Conservation (phyloP, 2,329 filamentous ascomycete species). For the Nemania serpens region DNA sequence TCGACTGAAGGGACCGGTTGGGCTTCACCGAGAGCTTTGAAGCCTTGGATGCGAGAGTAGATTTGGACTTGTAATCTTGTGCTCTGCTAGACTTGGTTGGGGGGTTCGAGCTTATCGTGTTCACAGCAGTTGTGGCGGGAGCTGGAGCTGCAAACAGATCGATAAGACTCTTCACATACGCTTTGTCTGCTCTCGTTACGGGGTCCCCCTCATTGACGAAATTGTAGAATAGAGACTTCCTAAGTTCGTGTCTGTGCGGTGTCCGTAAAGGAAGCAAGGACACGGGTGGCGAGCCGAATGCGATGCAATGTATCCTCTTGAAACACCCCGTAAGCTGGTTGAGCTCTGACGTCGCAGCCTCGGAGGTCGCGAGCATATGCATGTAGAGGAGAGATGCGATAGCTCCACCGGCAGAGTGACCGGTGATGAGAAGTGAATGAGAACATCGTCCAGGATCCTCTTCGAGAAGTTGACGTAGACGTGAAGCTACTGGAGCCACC, state of each 20-base stretch:
- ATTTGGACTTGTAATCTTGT: conserved; percentile 39
- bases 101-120: conserved; percentile 12
- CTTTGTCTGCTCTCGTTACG: conserved; percentile 75
- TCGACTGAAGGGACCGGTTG: conserved; percentile 23
- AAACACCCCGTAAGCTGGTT: conserved; percentile 71
- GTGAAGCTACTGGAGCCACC: conserved; percentile 72
- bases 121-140: conserved; percentile 49
- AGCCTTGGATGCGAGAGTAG: conserved; percentile 31
- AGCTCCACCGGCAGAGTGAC: conserved; percentile 84
- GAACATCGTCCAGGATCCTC: conserved; percentile 70
- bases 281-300: conserved; percentile 82
- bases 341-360: conserved; percentile 66
- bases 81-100: conserved; percentile 30
- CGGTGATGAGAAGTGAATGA: conserved; percentile 79
- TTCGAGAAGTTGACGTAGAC: conserved; percentile 70
- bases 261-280: conserved; percentile 70
- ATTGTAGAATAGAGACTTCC: conserved; percentile 75
- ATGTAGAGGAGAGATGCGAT: conserved; percentile 79
- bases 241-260: conserved; percentile 53
- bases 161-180: conserved; percentile 73
- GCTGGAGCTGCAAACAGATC: conserved; percentile 69
- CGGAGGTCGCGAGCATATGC: conserved; percentile 73
- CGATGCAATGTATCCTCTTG: conserved; percentile 80
- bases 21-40: conserved; percentile 38
- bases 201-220: conserved; percentile 90